Percentiles rank a stretch among this genome's conserved stretches.
Conservation (phyloP, 1,139 yeast species). For the Torulaspora globosa region DNA sequence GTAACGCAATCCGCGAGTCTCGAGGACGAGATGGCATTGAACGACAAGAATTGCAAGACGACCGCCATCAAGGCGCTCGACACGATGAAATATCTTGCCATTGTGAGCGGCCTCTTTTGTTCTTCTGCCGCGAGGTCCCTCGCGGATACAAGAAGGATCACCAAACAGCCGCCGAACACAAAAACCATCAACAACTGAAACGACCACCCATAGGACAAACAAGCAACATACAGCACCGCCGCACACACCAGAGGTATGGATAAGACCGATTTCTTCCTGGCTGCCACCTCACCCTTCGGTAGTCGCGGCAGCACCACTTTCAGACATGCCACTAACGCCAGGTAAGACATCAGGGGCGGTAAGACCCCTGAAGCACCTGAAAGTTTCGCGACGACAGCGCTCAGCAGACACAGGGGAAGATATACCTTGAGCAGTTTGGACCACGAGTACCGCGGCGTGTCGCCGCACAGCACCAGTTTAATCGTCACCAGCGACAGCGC, state of each 20-base stretch:
- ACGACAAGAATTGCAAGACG: conserved; percentile 36
- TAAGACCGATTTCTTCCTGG: conserved; percentile 4
- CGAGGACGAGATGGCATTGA: conserved; percentile 25
- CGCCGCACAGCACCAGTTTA: conserved; percentile 12
- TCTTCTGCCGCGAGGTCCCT: conserved; percentile 30
- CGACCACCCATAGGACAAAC: conserved; percentile 2
- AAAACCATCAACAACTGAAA: conserved; percentile 29
- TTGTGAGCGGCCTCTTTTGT: conserved; percentile 7
- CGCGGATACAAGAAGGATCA: conserved; percentile 26
- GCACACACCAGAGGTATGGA: conserved; percentile 12
- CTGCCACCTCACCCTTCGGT: neutral
- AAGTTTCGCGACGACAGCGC: conserved; percentile 14
- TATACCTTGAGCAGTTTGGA: conserved; percentile 9
- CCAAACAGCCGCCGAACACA: conserved; percentile 28
- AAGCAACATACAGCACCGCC: conserved; percentile 10
- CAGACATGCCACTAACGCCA: conserved; percentile 1
- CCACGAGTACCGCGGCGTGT: neutral
- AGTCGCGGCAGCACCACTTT: conserved; percentile 2
- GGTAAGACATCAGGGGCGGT: conserved; percentile 3
- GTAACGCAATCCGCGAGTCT: conserved; percentile 19
- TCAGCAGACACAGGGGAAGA: conserved; percentile 15
- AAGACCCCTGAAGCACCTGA: neutral
- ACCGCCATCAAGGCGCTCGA: conserved; percentile 32
- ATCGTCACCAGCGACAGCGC: conserved; percentile 24
- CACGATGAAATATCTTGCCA: conserved; percentile 4